These are phyloP conservation scores for Malus hybrid DNA, from an alignment of 331 rosid genomes.

Conservation along the genomic window DNA sequence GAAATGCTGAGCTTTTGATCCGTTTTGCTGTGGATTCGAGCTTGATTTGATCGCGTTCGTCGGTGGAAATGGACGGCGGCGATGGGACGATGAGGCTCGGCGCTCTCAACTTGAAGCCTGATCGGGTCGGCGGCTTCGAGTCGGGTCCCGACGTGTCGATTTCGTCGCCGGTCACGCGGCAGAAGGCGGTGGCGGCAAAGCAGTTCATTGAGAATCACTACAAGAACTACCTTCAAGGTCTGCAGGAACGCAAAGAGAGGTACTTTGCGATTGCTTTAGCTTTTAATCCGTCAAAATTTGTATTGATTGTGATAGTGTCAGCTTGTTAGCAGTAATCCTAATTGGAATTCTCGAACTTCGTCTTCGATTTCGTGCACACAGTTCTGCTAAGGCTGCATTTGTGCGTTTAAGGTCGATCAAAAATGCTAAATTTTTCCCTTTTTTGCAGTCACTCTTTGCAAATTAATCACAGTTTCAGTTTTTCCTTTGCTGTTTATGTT, in stretches of 20 bases:
- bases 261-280: neutral
- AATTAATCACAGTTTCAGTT: neutral
- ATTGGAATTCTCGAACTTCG: neutral
- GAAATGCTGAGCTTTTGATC: no score
- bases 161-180: conserved; percentile 90
- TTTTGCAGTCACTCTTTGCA: no score
- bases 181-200: conserved; percentile 91
- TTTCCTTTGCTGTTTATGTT: neutral
- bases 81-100: conserved; percentile 70
- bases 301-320: neutral
- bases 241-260: conserved; percentile 98
- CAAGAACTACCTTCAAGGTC: conserved; percentile 84
- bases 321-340: neutral
- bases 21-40: no score
- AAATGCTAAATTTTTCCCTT: neutral
- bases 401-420: neutral
- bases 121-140: conserved; percentile 61
- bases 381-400: neutral
- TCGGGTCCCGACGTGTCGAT: conserved; percentile 67
- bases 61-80: no score
- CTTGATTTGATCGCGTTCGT: no score
- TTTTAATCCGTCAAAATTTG: neutral
- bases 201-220: conserved; percentile 96
- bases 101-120: conserved; percentile 60
- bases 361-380: neutral